These are phyloP conservation scores for Penicillium digitatum DNA, from an alignment of 2,329 filamentous ascomycete species.

Conservation along the genomic window DNA sequence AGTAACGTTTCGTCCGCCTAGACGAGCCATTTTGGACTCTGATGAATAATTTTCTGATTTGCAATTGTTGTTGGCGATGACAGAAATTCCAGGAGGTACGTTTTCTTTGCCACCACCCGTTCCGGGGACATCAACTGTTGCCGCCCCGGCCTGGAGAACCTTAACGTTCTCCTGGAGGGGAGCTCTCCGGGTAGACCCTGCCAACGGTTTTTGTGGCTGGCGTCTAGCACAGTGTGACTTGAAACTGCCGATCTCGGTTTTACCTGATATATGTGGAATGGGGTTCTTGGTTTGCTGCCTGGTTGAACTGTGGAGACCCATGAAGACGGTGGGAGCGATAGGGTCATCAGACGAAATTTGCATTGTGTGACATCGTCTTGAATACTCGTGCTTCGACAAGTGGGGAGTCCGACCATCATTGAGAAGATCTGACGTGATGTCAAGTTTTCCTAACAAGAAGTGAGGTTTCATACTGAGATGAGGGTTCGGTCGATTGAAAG, in stretches of 20 bases:
- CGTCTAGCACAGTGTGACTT: constrained; percentile 36
- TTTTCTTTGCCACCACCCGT: constrained; percentile 61
- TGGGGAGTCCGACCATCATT: constrained; percentile 34
- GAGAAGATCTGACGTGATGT: constrained; percentile 26
- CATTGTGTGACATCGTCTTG: constrained; percentile 36
- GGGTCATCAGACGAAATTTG: constrained; percentile 44
- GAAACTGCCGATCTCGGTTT: constrained; percentile 30
- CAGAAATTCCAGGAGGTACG: constrained; percentile 48
- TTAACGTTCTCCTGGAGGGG: constrained; percentile 47
- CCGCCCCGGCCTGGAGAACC: constrained; percentile 40
- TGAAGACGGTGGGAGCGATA: constrained; percentile 42
- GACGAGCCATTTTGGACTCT: neutral
- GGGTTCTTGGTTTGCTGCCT: constrained; percentile 23
- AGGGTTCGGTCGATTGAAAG: neutral
- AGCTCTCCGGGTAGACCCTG: constrained; percentile 32
- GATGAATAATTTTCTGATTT: neutral
- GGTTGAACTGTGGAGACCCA: constrained; percentile 43
- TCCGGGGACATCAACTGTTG: constrained; percentile 48
- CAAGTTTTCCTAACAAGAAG: neutral
- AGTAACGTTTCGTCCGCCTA: neutral
- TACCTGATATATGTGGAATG: constrained; percentile 8
- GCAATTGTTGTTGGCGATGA: constrained; percentile 18
- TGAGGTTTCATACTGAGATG: neutral
- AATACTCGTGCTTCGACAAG: constrained; percentile 25
- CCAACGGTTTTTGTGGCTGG: constrained; percentile 23